Evolutionary conservation across 768 basidiomycete genomes (phyloP).

Genomic region (Rhodotorula kratochvilovae): DNA sequence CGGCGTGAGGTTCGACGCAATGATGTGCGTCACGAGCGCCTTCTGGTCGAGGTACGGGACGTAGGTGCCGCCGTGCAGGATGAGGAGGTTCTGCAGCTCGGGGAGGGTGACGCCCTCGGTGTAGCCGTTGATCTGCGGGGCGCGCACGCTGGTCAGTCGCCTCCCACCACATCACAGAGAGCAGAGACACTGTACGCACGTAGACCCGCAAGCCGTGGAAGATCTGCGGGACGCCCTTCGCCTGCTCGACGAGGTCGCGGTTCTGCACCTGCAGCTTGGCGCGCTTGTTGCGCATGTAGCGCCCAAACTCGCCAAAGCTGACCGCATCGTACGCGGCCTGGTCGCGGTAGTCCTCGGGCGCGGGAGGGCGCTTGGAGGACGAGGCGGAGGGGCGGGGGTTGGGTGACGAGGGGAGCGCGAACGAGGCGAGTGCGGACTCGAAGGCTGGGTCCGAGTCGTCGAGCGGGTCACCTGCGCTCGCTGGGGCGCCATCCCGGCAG

Average conservation of each 20-base stretch:
- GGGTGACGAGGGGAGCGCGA: neutral
- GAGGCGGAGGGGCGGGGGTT: neutral
- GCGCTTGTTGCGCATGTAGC: conserved; percentile 81
- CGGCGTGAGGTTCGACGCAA: conserved; percentile 85
- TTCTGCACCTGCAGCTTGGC: conserved; percentile 86
- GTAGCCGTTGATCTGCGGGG: conserved; percentile 74
- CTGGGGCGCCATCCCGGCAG: neutral
- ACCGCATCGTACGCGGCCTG: conserved; percentile 9
- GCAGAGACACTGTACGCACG: conserved; percentile 53
- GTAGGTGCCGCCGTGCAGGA: conserved; percentile 75
- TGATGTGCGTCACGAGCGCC: conserved; percentile 79
- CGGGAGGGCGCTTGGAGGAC: too few species aligned
- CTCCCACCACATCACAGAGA: neutral
- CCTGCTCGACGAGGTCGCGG: conserved; percentile 44
- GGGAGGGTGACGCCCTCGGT: conserved; percentile 62
- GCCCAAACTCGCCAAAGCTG: conserved; percentile 23
- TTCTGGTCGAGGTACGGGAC: conserved; percentile 80
- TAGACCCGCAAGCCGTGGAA: conserved; percentile 75
- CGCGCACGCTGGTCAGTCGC: neutral
- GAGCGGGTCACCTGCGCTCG: neutral
- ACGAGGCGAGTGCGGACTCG: neutral
- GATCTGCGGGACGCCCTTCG: conserved; percentile 52
- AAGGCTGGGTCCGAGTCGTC: neutral
- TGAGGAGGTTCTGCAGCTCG: conserved; percentile 72
- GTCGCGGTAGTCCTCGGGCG: neutral